Percentiles rank a stretch among this genome's conserved stretches.
phyloP scores from a whole-genome alignment of 1,284 basidiomycete genomes.

The Ganoderma lingzhi region DNA sequence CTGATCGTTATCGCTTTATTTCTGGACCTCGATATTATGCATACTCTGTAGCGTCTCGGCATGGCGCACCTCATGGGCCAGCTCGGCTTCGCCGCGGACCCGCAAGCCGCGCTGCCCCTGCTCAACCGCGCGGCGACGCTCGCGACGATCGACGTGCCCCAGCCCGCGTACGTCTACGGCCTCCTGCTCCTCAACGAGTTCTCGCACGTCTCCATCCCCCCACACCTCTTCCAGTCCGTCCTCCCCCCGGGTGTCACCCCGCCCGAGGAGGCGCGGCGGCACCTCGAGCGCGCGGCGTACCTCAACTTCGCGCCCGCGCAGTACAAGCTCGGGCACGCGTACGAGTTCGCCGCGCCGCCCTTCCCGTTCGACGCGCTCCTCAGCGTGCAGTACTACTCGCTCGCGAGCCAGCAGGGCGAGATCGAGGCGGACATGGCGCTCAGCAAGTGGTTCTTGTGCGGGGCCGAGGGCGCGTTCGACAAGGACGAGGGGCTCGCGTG shows the following conservation, averaged over 20 bases:
- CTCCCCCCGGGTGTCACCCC: constrained; percentile 53
- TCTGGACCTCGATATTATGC: constrained; percentile 7
- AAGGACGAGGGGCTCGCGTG: constrained; percentile 91
- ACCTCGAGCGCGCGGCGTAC: constrained; percentile 86
- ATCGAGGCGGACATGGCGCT: constrained; percentile 96
- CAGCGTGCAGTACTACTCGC: constrained; percentile 91
- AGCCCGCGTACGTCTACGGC: constrained; percentile 88
- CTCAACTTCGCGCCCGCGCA: constrained; percentile 90
- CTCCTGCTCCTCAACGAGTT: constrained; percentile 88
- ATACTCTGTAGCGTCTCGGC: constrained; percentile 75
- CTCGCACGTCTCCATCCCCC: constrained; percentile 61
- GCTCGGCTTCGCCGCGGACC: constrained; percentile 68
- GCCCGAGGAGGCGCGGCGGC: constrained; percentile 57
- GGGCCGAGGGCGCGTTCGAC: constrained; percentile 81
- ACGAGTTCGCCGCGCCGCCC: constrained; percentile 89
- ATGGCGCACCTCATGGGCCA: constrained; percentile 93
- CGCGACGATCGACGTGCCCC: constrained; percentile 80
- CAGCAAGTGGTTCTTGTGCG: constrained; percentile 95
- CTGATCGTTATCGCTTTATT: background rate
- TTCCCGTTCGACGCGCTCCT: constrained; percentile 91
- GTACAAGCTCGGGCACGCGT: constrained; percentile 92
- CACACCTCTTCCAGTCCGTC: constrained; percentile 59
- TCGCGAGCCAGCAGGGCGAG: constrained; percentile 88
- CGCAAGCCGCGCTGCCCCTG: constrained; percentile 70
- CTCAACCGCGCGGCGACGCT: constrained; percentile 82